Evolutionary conservation across 192 early-diverging fungal genomes (phyloP), one percentile per base, ranked within the genome.

Genomic region (Gamsiella multidivaricata): DNA sequence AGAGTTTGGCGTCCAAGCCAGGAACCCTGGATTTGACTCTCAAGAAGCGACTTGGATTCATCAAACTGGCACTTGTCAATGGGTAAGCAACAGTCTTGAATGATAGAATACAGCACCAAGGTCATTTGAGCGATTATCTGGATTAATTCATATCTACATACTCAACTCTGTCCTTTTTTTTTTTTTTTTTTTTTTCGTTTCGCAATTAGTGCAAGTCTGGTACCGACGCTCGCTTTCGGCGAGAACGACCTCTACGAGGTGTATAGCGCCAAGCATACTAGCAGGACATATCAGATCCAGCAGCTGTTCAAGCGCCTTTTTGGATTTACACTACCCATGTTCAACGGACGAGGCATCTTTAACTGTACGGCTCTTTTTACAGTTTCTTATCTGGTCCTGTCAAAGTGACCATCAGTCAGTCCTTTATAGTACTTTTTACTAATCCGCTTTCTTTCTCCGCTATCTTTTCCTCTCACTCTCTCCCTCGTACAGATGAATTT

Each of bases 241-340:
- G 97, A 98, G 76, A 96, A 94, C 81, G 91, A 96, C 17, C 80
- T 96, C 20, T 98, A 92, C 75, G 85, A 92, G 36, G 90, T 94
- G 15, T 83, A 91, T 15, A 82, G 75, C 56, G 94, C 92, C 64
- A 80, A 80, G 2, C 70, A 88, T 8, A 93, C 88, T 18, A 88
- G 91, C 18, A 67, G 73, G 43, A 51, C 91, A 4, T 85, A 88
- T 32, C 71, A 72, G 29, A 71, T 94, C 46, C 94, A 98, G 71
- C 83, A 84, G 49, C 61, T 85, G 7, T 75, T 94, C 61, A 89
- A 94, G 62, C 81, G 81, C 11, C 14, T 84, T 2, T 83, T 80
- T 22, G 93, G 93, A 15, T 92, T 89, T 60, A 94, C 93, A 0
- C 49, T 92, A 15, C 84, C 92, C 20, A 64, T 96, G 14, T 93